These are phyloP conservation scores for Suillus clintonianus DNA, from an alignment of 768 basidiomycete genomes.

Conservation along the genomic window DNA sequence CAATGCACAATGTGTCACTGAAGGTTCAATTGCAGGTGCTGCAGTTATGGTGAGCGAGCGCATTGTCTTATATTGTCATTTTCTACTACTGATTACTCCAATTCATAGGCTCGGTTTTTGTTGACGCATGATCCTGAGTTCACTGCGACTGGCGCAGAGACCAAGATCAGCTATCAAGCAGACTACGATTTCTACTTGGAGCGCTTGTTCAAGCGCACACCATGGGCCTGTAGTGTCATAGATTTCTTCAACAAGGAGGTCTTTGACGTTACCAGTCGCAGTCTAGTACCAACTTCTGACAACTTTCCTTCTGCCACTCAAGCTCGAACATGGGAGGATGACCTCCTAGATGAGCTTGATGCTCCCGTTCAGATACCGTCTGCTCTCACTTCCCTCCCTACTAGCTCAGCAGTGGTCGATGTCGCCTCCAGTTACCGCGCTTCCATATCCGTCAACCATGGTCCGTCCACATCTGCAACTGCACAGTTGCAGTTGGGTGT, in stretches of 20 bases:
- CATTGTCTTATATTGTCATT: neutral
- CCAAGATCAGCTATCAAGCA: neutral
- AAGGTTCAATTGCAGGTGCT: neutral
- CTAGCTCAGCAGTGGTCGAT: neutral
- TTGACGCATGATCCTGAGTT: neutral
- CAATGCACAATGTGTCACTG: neutral
- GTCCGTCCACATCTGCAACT: neutral
- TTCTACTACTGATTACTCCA: neutral
- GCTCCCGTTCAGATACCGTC: neutral
- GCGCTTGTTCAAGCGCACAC: neutral
- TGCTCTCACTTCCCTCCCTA: neutral
- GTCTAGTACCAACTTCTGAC: neutral
- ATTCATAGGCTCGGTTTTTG: neutral
- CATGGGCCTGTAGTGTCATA: neutral
- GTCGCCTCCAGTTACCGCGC: neutral
- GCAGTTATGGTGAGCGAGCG: neutral
- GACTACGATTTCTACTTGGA: conserved; percentile 3
- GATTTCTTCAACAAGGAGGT: neutral
- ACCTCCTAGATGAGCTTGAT: neutral
- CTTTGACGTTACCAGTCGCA: neutral
- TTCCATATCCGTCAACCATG: neutral
- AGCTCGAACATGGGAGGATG: neutral
- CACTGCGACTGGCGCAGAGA: neutral
- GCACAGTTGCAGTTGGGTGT: neutral
- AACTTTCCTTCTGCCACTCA: neutral